Conservation (phyloP, 306 rosid species). For the Quercus glauca region DNA sequence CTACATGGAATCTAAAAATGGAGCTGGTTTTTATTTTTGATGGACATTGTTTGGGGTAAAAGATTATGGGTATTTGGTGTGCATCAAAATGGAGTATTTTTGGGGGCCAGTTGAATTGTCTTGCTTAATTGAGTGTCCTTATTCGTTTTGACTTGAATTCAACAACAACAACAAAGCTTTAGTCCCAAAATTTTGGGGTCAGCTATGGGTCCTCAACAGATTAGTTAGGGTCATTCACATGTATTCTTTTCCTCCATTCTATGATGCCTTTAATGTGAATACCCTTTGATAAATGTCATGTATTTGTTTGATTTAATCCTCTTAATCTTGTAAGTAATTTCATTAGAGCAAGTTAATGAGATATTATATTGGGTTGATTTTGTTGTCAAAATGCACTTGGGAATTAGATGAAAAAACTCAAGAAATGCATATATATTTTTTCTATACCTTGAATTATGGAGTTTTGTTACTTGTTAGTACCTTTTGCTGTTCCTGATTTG, state of each 20-base stretch:
- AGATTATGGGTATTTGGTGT: background rate
- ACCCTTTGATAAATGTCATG: background rate
- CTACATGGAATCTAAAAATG: background rate
- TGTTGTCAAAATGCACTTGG: background rate
- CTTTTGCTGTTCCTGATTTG: background rate
- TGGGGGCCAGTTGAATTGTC: background rate
- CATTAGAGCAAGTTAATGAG: background rate
- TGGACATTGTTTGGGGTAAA: background rate
- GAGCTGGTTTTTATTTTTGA: background rate
- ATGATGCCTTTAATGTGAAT: background rate
- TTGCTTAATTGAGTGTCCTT: background rate
- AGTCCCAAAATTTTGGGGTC: too few species aligned
- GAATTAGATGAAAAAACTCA: background rate
- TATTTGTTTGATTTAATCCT: background rate
- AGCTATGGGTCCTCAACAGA: too few species aligned
- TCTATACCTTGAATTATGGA: background rate
- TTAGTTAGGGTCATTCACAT: too few species aligned
- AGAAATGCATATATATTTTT: background rate
- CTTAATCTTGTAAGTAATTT: background rate
- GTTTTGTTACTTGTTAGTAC: background rate
- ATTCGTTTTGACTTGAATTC: background rate
- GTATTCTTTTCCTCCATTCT: too few species aligned
- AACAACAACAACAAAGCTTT: too few species aligned
- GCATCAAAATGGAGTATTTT: background rate
- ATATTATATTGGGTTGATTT: background rate